phyloP scores from a whole-genome alignment of 352 stramenopile species.

The Paralagenidium karlingii region DNA sequence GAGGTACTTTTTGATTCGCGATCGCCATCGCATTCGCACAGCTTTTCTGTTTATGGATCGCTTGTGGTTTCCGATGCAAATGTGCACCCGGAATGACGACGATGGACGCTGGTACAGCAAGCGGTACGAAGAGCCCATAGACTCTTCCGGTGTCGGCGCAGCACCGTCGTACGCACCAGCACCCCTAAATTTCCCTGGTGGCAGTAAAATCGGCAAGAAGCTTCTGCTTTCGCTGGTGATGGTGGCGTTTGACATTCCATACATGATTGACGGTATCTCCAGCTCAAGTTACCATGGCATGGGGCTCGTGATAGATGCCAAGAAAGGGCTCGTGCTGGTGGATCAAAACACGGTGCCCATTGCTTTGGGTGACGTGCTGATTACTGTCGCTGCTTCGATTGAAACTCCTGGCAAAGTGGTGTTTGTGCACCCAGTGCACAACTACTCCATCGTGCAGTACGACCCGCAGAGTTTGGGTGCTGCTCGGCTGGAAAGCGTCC shows the following conservation, averaged over 20 bases:
- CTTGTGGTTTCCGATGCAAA: constrained; percentile 81
- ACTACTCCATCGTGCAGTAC: constrained; percentile 86
- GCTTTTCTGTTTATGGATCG: constrained; percentile 85
- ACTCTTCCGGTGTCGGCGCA: constrained; percentile 4
- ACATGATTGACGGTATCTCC: constrained; percentile 85
- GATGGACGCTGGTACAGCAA: constrained; percentile 51
- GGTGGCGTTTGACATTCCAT: constrained; percentile 88
- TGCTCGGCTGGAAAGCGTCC: constrained; percentile 41
- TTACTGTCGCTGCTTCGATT: constrained; percentile 82
- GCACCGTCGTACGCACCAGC: constrained; percentile 34
- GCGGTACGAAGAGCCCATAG: not conserved
- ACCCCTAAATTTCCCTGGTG: constrained; percentile 55
- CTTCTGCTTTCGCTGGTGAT: constrained; percentile 76
- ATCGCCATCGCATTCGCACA: constrained; percentile 73
- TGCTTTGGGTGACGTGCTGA: constrained; percentile 69
- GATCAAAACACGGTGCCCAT: constrained; percentile 89
- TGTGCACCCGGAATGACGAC: constrained; percentile 57
- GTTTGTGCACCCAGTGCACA: constrained; percentile 89
- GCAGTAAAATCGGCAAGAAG: constrained; percentile 51
- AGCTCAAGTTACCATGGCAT: constrained; percentile 82
- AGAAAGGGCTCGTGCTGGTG: constrained; percentile 80
- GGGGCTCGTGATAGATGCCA: constrained; percentile 78
- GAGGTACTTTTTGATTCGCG: constrained; percentile 77
- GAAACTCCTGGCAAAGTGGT: constrained; percentile 80
- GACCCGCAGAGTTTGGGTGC: constrained; percentile 57